Percentiles rank a stretch among this genome's conserved stretches.
Conservation (phyloP, 2,329 filamentous ascomycete species). For the Fusarium continuum region DNA sequence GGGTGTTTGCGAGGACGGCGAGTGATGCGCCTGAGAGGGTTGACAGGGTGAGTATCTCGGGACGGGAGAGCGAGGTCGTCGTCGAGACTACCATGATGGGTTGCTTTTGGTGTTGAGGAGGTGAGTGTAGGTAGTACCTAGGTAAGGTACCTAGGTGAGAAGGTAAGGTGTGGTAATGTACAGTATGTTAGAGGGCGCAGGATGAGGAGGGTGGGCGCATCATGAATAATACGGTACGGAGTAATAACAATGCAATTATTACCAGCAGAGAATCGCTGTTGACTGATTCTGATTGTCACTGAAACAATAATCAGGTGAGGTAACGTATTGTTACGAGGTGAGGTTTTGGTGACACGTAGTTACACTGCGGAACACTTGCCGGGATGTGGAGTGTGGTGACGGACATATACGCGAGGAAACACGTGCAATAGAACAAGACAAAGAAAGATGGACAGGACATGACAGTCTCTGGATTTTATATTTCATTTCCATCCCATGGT, state of each 20-base stretch:
- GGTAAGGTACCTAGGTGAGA: too few relatives aligned
- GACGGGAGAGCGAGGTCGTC: conserved; percentile 56
- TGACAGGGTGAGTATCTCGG: conserved; percentile 65
- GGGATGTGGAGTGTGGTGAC: conserved; percentile 31
- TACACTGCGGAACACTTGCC: conserved; percentile 22
- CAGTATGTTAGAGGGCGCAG: conserved; percentile 4
- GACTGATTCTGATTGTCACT: neutral
- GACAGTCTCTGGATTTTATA: too few relatives aligned
- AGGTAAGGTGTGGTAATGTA: too few relatives aligned
- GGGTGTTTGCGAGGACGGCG: conserved; percentile 80
- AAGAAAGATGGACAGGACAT: neutral
- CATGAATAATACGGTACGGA: conserved; percentile 4
- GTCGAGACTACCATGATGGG: conserved; percentile 45
- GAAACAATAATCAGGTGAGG: neutral
- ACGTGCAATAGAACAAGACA: conserved; percentile 29
- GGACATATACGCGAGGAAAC: conserved; percentile 26
- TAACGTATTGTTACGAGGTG: neutral
- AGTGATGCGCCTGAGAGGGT: conserved; percentile 74
- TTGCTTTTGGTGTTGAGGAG: conserved; percentile 5
- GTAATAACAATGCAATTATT: neutral
- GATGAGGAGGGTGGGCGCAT: conserved; percentile 21
- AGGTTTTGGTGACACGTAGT: conserved; percentile 39
- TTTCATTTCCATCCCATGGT: too few relatives aligned
- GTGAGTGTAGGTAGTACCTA: neutral
- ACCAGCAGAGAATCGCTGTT: neutral